These are phyloP conservation scores for Podosphaera xanthii DNA, from an alignment of 2,329 filamentous ascomycete species.

Conservation along the genomic window DNA sequence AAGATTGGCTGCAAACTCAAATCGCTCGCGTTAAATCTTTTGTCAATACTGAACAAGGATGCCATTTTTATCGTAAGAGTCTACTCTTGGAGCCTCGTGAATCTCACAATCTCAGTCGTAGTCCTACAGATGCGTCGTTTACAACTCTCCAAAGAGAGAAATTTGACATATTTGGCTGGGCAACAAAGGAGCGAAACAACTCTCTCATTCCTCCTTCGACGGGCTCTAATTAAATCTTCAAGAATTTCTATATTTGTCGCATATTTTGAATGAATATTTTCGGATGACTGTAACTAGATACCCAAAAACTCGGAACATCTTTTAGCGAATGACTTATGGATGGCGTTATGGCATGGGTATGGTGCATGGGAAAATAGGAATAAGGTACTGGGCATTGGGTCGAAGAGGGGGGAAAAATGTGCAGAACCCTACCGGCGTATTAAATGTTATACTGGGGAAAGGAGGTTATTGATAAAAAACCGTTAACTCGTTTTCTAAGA, in stretches of 20 bases:
- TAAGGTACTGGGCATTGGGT: not conserved
- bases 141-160: conserved; percentile 21
- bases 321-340: conserved; percentile 13
- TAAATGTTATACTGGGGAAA: not conserved
- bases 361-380: not conserved
- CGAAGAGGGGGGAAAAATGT: not conserved
- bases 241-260: conserved; percentile 1
- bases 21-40: conserved; percentile 39
- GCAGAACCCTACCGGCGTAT: not conserved
- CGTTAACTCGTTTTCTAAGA: too few species aligned
- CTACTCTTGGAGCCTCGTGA: conserved; percentile 40
- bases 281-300: conserved; percentile 14
- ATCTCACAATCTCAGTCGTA: conserved; percentile 8
- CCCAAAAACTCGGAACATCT: conserved; percentile 16
- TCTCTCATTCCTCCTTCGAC: conserved; percentile 3
- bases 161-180: conserved; percentile 29
- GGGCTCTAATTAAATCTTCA: conserved; percentile 1
- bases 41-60: conserved; percentile 36
- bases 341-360: not conserved
- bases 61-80: conserved; percentile 35
- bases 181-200: conserved; percentile 15
- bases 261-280: conserved; percentile 1
- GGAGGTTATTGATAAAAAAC: not conserved
- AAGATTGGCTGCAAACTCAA: conserved; percentile 77
- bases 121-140: conserved; percentile 12